These are phyloP conservation scores for Stropharia rugosoannulata DNA, from an alignment of 768 basidiomycete genomes.

Conservation along the genomic window DNA sequence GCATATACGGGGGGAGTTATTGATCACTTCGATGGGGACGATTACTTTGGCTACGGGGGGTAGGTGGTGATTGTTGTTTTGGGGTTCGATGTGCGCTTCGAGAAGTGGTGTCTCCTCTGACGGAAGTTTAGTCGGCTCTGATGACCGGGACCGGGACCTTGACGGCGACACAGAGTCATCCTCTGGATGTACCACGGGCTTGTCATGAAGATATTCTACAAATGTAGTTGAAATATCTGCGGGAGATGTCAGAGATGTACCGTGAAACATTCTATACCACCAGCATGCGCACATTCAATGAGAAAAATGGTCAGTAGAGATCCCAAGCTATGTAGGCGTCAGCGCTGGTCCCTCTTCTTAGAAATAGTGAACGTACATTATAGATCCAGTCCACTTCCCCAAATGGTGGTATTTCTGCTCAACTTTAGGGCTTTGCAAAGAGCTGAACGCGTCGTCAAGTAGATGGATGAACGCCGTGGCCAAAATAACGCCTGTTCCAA, in stretches of 20 bases:
- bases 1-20: constrained; percentile 29
- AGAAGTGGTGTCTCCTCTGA: constrained; percentile 6
- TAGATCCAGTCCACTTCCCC: constrained; percentile 62
- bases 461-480: constrained; percentile 84
- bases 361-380: constrained; percentile 54
- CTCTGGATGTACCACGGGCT: constrained; percentile 46
- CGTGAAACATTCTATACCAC: no score
- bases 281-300: constrained; percentile 73
- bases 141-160: constrained; percentile 20
- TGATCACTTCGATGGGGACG: constrained; percentile 26
- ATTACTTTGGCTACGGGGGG: constrained; percentile 11
- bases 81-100: neutral
- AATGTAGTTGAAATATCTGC: constrained; percentile 74
- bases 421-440: constrained; percentile 47
- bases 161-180: constrained; percentile 31
- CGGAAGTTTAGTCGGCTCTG: neutral
- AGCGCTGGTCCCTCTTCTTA: neutral
- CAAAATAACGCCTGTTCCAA: constrained; percentile 83
- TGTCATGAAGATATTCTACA: constrained; percentile 68
- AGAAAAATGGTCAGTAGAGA: constrained; percentile 74
- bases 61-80: constrained; percentile 10
- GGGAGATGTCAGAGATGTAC: constrained; percentile 5
- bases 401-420: constrained; percentile 44
- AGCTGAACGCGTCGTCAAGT: constrained; percentile 72
- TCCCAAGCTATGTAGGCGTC: constrained; percentile 41